Evolutionary conservation across 2,329 filamentous ascomycete genomes (phyloP), one percentile per base, ranked within the genome.

Genomic region (Talaromyces sp.): DNA sequence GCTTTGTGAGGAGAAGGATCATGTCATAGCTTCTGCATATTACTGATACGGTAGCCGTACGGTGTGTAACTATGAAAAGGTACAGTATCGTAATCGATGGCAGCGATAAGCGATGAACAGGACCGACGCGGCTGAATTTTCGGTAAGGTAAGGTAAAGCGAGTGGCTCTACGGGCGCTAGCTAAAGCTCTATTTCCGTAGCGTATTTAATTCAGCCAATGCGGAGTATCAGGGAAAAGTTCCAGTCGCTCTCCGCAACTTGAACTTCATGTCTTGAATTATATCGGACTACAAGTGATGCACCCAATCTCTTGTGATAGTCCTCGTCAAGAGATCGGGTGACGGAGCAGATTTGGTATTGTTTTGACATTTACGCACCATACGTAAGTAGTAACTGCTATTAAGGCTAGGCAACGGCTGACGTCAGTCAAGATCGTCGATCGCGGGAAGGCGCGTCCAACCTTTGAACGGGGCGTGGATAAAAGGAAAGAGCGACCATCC

Each of bases 21-120:
- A 65, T 65, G 63, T 50, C 61, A 63, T 63, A 63, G 61, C 61
- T 63, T 57, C 61, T 41, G 56, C 56, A 59, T 43, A 6, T 11
- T 54, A 11, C 52, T n/a, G 47, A 33, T 52, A 56, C 33, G 52
- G 5, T n/a, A 37, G 31, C 25, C 50, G 50, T 56, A 56, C 50
- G 17, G 50, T 37, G 52, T 39, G 52, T 47, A 45, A 27, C 17
- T 35, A 47, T 33, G 17, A 22, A 60, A 33, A 35, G 57, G 39
- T 60, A 62, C 60, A 10, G 43, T 61, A 61, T 19, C 43, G 47
- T 56, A 37, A 37, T 54, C 5, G 10, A 54, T 54, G 13, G n/a
- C n/a, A 22, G 10, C 60, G 60, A 62, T 62, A 62, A 62, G 60
- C 19, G 19, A 37, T 37, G 22, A 11, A 56, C 52, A 17, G n/a